These are phyloP conservation scores for Mycena filopes DNA, from an alignment of 768 basidiomycete species.

Conservation along the genomic window DNA sequence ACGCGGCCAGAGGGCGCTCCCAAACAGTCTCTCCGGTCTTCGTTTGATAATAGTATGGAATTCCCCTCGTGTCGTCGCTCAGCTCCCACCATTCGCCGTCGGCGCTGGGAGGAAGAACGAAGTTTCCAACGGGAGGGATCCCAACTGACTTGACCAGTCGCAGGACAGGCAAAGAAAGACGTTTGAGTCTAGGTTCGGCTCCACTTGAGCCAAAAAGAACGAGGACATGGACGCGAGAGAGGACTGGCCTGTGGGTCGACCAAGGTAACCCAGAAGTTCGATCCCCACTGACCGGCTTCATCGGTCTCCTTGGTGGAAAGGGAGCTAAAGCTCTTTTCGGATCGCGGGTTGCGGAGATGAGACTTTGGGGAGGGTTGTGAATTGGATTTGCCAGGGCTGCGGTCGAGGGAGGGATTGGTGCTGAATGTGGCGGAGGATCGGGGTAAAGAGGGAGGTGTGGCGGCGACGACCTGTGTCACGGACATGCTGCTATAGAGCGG, in stretches of 20 bases:
- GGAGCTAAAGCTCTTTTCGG: conserved; percentile 34
- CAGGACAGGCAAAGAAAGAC: conserved; percentile 93
- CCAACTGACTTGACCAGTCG: conserved; percentile 58
- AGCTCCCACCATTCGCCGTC: conserved; percentile 98
- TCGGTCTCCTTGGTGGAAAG: conserved; percentile 43
- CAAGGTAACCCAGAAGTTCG: conserved; percentile 95
- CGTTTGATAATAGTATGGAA: conserved; percentile 95
- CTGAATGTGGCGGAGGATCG: conserved; percentile 31
- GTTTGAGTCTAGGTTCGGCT: conserved; percentile 56
- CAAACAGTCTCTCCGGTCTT: conserved; percentile 92
- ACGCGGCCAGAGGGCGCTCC: conserved; percentile 81
- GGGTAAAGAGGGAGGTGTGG: conserved; percentile 29
- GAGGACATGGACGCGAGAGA: conserved; percentile 17
- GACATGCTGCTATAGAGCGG: conserved; percentile 17
- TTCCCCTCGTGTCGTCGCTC: conserved; percentile 72
- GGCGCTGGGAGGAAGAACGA: conserved; percentile 87
- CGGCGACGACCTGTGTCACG: conserved; percentile 21
- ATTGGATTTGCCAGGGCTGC: conserved; percentile 14
- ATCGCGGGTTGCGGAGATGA: conserved; percentile 39
- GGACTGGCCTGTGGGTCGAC: conserved; percentile 85
- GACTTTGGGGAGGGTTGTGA: conserved; percentile 39
- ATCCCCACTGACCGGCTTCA: conserved; percentile 80
- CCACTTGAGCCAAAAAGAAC: conserved; percentile 22
- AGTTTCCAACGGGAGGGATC: conserved; percentile 65
- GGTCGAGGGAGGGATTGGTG: conserved; percentile 22